Evolutionary conservation across 164 flowering plant species (phyloP), one percentile per base, ranked within the genome.

Genomic region (Nymphaea colorata): DNA sequence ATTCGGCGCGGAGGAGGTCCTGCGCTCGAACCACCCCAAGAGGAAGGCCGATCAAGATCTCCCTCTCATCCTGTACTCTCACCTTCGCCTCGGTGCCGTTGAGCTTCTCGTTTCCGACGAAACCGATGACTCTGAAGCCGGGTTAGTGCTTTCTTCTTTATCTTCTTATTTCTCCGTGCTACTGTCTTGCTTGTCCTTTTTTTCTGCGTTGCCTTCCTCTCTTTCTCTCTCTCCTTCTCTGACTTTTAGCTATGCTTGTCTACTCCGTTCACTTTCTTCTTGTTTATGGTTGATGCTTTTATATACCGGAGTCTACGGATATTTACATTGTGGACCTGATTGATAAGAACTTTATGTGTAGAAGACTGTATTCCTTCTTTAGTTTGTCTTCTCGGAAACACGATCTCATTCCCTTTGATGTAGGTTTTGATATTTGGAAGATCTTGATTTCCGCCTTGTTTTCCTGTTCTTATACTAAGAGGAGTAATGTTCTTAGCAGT

Each of bases 11-110:
- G 93, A 84, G 71, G 97, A 88, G 79, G 64, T 83, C 44, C 77
- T 78, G 67, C 88, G 93, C 18, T 69, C 71, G 18, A 53, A 74
- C 43, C 80, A 88, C 61, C 85, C 89, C 7, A 88, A 91, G 81
- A 82, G 94, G 66, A 91, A 91, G 82, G 94, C 94, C 2, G 96
- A 90, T 10, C 92, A 88, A 66, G 97, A 91, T 73, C 77, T 73
- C 65, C 97, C 97, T 70, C 86, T 78, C 69, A 69, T 88, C 43
- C 75, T 81, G 77, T 76, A 79, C 5, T 87, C 91, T 68, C 82
- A 87, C 69, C 87, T 91, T 59, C 77, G 82, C 80, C 70, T 91
- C 64, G 94, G 85, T 3, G 78, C 85, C 6, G 73, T 77, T 17
- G 68, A 76, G 51, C 43, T 91, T 61, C 67, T 84, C 42, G 85